Conservation (phyloP, 2,329 filamentous ascomycete species). For the Hypomyces rosellus region DNA sequence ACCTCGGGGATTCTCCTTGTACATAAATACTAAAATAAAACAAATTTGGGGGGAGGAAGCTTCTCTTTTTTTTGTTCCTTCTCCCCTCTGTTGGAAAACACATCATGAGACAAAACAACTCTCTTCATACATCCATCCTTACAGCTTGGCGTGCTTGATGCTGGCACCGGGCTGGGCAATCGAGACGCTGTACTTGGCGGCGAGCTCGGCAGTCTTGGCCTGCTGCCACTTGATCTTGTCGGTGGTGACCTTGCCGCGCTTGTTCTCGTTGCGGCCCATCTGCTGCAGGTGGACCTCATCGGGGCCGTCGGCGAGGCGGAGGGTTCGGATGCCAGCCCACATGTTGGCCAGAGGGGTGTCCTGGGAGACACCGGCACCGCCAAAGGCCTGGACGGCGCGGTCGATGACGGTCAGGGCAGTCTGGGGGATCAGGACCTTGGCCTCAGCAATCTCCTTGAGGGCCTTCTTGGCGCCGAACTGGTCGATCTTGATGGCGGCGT, state of each 20-base stretch:
- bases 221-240: constrained; percentile 59
- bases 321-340: constrained; percentile 74
- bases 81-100: too few relatives aligned
- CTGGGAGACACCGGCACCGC: constrained; percentile 84
- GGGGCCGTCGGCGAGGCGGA: constrained; percentile 85
- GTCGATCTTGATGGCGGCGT: constrained; percentile 94
- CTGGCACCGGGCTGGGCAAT: constrained; percentile 44
- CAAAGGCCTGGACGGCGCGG: constrained; percentile 87
- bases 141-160: constrained; percentile 45
- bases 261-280: constrained; percentile 76
- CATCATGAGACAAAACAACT: too few relatives aligned
- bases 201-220: constrained; percentile 57
- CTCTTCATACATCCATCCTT: too few relatives aligned
- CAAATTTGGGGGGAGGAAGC: too few relatives aligned
- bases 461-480: constrained; percentile 80
- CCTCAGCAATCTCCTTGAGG: constrained; percentile 88
- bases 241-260: constrained; percentile 54
- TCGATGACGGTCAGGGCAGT: constrained; percentile 84
- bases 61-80: too few relatives aligned
- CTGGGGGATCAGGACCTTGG: constrained; percentile 84
- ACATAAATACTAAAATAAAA: too few relatives aligned
- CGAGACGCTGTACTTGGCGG: constrained; percentile 50
- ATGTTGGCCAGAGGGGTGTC: constrained; percentile 85
- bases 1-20: too few relatives aligned
- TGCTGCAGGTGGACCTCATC: constrained; percentile 91